A percentile compares a stretch with the other conserved stretches of the same genome.
phyloP scores from a whole-genome alignment of 1,139 yeast species.

The Yamadazyma spencermartinsiae region DNA sequence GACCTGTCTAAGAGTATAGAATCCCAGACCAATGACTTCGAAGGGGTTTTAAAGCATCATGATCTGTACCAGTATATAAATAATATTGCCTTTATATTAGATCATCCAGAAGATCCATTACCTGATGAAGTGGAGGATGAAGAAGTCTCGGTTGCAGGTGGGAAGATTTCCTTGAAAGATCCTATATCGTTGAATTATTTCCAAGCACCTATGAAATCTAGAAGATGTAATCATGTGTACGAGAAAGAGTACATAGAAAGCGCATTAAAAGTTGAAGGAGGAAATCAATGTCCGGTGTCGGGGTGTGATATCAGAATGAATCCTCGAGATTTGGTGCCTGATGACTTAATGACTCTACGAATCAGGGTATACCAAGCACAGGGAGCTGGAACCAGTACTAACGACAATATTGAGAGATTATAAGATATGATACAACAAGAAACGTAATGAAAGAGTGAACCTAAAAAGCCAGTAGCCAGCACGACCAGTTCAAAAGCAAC shows the following conservation, averaged over 20 bases:
- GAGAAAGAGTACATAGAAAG: slow-evolving; percentile 47
- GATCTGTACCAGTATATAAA: slow-evolving; percentile 24
- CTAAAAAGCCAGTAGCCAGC: no score
- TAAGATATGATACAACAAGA: no score
- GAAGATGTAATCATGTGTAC: slow-evolving; percentile 59
- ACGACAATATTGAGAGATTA: slow-evolving; percentile 8
- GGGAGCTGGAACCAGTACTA: slow-evolving; percentile 4
- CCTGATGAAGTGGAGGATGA: slow-evolving; percentile 46
- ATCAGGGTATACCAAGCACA: slow-evolving; percentile 35
- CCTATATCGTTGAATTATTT: slow-evolving; percentile 59
- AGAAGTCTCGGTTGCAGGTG: slow-evolving; percentile 59
- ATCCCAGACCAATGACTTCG: slow-evolving; percentile 9
- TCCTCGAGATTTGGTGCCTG: slow-evolving; percentile 37
- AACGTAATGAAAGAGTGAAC: no score
- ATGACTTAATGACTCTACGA: slow-evolving; percentile 51
- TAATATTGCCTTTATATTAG: slow-evolving; percentile 28
- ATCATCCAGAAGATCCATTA: slow-evolving; percentile 43
- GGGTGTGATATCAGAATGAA: slow-evolving; percentile 42
- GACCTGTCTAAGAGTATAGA: slow-evolving; percentile 5
- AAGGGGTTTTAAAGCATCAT: slow-evolving; percentile 6
- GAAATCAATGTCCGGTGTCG: slow-evolving; percentile 43
- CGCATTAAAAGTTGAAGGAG: slow-evolving; percentile 22
- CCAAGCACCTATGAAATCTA: slow-evolving; percentile 53
- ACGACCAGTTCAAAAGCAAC: no score
- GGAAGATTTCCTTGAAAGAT: slow-evolving; percentile 61